Base-by-base conservation (phyloP, 257 asterid species). In the Cruciata laevipes region DNA sequence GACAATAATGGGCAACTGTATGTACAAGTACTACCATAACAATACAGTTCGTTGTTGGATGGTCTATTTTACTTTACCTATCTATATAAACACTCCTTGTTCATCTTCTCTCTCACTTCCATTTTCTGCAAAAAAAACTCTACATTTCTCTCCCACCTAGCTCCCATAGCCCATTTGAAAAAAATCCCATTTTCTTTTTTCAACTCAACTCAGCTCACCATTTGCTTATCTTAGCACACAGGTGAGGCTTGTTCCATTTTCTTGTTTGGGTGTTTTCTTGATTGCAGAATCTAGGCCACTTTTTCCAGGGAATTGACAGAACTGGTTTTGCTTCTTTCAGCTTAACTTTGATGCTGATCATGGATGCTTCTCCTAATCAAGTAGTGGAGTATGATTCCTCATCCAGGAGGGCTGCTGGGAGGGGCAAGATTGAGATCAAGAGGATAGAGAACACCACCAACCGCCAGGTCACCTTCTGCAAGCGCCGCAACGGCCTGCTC, bases 391-490 rank as follows among this genome's bases (percentile, higher is more conserved):
- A 84, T 3, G 95, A 83, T 77, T 75, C 85, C 12, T 79, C 88
- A 0, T 74, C 79, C 25, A 84, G 86, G 79, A 90, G 83, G 72
- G 53, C 77, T 12, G 92, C 75, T 9, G 92, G 90, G 42, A 84
- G 97, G 52, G 96, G 96, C 11, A 90, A 90, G 66, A 90, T 88
- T 68, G 88, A 86, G 77, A 90, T 90, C 84, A 90, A 90, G 82
- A 81, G 95, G 84, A 90, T 90, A 0, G 96, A 90, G 65, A 88
- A 90, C 87, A 90, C 91, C 0, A 86, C 97, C 0, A 90, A 88
- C 76, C 85, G 97, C 47, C 97, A 90, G 68, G 97, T 88, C 31
- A 90, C 96, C 51, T 90, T 90, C 71, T 90, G 97, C 78, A 90
- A 90, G 44, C 89, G 97, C 35, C 79, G 96, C 18, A 90, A 90